phyloP scores from a whole-genome alignment of 805 yeast genomes.

The Candida schatavii region DNA sequence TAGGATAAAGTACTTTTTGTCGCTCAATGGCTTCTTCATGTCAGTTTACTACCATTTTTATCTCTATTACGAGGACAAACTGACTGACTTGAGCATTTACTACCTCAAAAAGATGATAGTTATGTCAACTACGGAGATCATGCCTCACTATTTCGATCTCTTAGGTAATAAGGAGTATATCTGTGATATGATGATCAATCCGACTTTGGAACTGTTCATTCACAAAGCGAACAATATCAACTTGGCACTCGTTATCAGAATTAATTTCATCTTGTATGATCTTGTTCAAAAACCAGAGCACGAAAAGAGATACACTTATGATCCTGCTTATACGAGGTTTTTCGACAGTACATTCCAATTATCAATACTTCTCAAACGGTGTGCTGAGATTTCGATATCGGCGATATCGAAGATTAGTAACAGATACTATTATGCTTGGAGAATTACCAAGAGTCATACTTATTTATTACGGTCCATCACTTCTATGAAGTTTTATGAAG shows the following conservation, averaged over 20 bases:
- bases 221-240: slow-evolving; percentile 31
- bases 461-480: slow-evolving; percentile 28
- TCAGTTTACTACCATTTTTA: slow-evolving; percentile 43
- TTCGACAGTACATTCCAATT: slow-evolving; percentile 18
- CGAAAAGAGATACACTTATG: slow-evolving; percentile 13
- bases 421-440: slow-evolving; percentile 40
- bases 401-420: slow-evolving; percentile 35
- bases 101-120: slow-evolving; percentile 33
- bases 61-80: slow-evolving; percentile 35
- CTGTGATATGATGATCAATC: slow-evolving; percentile 38
- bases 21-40: slow-evolving; percentile 30
- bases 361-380: slow-evolving; percentile 23
- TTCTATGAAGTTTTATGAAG: slow-evolving; percentile 27
- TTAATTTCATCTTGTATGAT: slow-evolving; percentile 26
- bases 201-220: slow-evolving; percentile 27
- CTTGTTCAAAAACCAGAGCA: slow-evolving; percentile 21
- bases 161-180: slow-evolving; percentile 28
- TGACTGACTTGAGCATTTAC: slow-evolving; percentile 33
- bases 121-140: slow-evolving; percentile 28
- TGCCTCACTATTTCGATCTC: slow-evolving; percentile 35
- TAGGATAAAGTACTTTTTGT: slow-evolving; percentile 25
- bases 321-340: slow-evolving; percentile 14
- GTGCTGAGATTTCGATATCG: slow-evolving; percentile 29
- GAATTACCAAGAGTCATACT: slow-evolving; percentile 35
- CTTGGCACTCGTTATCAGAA: slow-evolving; percentile 28